phyloP scores from a whole-genome alignment of 2,329 filamentous ascomycete species.

The Fusarium anguioides region DNA sequence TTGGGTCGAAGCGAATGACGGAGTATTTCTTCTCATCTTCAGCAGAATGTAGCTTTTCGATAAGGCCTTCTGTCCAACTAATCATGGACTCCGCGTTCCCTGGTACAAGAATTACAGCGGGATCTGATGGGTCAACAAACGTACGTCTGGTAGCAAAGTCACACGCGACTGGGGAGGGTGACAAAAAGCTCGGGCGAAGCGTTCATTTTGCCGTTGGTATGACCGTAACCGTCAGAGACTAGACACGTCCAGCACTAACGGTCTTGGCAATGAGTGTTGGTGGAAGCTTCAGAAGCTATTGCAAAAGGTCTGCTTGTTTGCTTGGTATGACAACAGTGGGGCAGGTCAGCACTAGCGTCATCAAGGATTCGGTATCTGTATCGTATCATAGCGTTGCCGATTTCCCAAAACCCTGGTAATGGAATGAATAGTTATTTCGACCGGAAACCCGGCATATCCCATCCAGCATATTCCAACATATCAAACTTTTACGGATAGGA shows the following conservation, averaged over 20 bases:
- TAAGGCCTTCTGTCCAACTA: constrained; percentile 37
- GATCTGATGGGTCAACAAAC: constrained; percentile 39
- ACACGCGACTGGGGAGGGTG: constrained; percentile 40
- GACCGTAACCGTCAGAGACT: too few relatives aligned
- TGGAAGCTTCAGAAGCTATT: background rate
- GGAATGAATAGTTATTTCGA: too few relatives aligned
- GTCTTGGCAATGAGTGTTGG: background rate
- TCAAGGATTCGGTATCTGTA: too few relatives aligned
- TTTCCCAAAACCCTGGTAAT: background rate
- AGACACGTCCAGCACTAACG: too few relatives aligned
- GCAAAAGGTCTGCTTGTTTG: background rate
- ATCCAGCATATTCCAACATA: too few relatives aligned
- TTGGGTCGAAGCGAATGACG: constrained; percentile 40
- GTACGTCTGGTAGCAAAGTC: constrained; percentile 48
- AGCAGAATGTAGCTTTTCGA: constrained; percentile 30
- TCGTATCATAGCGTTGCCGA: background rate
- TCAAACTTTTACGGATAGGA: background rate
- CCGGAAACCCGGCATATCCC: too few relatives aligned
- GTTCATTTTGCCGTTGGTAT: constrained; percentile 7
- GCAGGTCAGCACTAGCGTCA: constrained; percentile 9
- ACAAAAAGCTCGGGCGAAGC: constrained; percentile 43
- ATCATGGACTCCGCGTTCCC: constrained; percentile 43
- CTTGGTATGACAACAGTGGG: background rate
- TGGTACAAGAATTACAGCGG: constrained; percentile 42
- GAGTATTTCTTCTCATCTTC: constrained; percentile 24